These are phyloP conservation scores for Phialophora verrucosa DNA, from an alignment of 2,329 filamentous ascomycete species.

Conservation along the genomic window DNA sequence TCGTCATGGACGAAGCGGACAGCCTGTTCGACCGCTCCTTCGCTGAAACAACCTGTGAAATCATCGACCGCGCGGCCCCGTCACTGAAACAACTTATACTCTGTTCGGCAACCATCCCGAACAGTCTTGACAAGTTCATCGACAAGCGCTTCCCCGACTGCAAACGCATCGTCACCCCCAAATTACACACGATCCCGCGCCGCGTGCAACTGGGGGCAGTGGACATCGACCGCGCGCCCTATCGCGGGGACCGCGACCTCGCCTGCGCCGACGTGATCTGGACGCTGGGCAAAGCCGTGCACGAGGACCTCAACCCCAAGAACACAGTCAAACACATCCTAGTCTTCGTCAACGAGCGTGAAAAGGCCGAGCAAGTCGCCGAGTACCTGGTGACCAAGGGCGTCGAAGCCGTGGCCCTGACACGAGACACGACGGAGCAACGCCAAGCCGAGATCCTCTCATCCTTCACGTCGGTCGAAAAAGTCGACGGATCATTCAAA, in stretches of 20 bases:
- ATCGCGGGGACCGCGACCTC: conserved; percentile 87
- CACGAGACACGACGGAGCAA: conserved; percentile 79
- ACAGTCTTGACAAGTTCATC: conserved; percentile 85
- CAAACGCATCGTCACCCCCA: conserved; percentile 86
- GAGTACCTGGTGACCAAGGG: conserved; percentile 81
- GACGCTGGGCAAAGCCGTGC: conserved; percentile 81
- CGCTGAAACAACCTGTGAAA: conserved; percentile 76
- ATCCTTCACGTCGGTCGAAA: conserved; percentile 66
- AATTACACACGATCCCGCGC: conserved; percentile 92
- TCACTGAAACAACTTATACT: conserved; percentile 86
- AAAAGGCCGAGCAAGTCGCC: conserved; percentile 81
- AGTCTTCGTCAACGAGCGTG: conserved; percentile 95
- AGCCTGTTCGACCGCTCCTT: conserved; percentile 95
- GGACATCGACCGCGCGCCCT: conserved; percentile 89
- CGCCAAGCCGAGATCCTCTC: conserved; percentile 78
- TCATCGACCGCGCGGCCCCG: conserved; percentile 80
- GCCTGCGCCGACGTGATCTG: conserved; percentile 96
- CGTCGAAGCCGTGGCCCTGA: conserved; percentile 84
- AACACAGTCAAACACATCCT: conserved; percentile 75
- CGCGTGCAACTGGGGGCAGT: conserved; percentile 93
- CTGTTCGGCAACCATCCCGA: conserved; percentile 95
- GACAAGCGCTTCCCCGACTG: conserved; percentile 81
- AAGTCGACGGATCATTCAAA: conserved; percentile 34
- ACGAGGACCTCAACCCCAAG: conserved; percentile 61
- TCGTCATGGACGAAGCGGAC: conserved; percentile 94